phyloP scores from a whole-genome alignment of 257 asterid species.

The Nicotiana sylvestris region DNA sequence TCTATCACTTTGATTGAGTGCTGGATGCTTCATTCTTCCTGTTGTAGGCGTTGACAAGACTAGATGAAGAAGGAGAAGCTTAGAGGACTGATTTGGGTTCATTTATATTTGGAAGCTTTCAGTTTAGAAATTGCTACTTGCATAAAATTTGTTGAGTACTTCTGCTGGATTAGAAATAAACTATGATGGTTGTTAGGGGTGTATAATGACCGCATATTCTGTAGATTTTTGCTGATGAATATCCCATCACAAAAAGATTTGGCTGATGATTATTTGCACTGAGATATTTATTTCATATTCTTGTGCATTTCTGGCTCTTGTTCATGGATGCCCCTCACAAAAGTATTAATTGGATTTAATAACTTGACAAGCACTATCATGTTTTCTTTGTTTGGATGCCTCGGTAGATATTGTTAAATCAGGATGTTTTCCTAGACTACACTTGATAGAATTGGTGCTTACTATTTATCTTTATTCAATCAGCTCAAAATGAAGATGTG shows the following conservation, averaged over 20 bases:
- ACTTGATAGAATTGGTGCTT: slow-evolving; percentile 23
- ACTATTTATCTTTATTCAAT: slow-evolving; percentile 39
- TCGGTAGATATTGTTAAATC: neutral
- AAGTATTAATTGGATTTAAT: neutral
- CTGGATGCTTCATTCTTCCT: slow-evolving; percentile 50
- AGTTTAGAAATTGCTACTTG: slow-evolving; percentile 10
- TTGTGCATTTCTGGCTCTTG: neutral
- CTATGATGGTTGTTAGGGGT: slow-evolving; percentile 8
- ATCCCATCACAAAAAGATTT: neutral
- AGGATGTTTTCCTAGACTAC: neutral
- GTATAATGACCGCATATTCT: slow-evolving; percentile 3
- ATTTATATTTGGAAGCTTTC: slow-evolving; percentile 26
- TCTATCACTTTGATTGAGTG: slow-evolving; percentile 33
- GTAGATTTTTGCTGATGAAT: neutral
- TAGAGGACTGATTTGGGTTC: slow-evolving; percentile 42
- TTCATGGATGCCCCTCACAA: neutral
- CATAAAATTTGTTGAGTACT: neutral
- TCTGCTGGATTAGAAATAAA: neutral
- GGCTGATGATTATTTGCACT: neutral
- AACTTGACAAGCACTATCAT: neutral
- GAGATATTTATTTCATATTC: neutral
- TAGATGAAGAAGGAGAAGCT: slow-evolving; percentile 80
- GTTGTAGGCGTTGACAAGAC: slow-evolving; percentile 81
- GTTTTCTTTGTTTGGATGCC: neutral
- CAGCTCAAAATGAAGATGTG: slow-evolving; percentile 89